Conservation (phyloP, 495 filamentous ascomycete species). For the Chaetomium fimeti region DNA sequence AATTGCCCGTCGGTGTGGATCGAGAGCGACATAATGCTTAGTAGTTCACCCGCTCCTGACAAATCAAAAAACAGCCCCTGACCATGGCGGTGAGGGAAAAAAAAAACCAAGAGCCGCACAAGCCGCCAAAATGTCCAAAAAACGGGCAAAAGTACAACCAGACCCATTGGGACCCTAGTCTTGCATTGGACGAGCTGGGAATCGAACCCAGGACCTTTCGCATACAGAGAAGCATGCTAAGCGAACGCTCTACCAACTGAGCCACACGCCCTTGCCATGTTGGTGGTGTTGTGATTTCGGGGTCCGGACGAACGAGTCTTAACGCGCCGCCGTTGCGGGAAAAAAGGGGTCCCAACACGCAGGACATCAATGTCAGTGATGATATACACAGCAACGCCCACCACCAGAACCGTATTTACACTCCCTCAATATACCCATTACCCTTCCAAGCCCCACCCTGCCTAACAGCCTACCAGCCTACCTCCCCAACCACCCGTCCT, state of each 20-base stretch:
- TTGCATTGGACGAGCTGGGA: conserved; percentile 28
- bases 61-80: background rate
- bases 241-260: conserved; percentile 34
- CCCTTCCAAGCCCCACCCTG: background rate
- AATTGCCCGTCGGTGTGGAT: background rate
- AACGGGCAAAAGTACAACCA: background rate
- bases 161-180: background rate
- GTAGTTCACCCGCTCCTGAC: background rate
- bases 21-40: background rate
- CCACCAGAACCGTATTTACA: background rate
- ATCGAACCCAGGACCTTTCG: conserved; percentile 34
- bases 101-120: background rate
- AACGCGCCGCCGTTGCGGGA: background rate
- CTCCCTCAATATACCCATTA: background rate
- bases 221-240: conserved; percentile 26
- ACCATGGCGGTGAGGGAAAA: background rate
- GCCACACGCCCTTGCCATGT: conserved; percentile 29
- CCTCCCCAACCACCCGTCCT: background rate
- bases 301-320: background rate
- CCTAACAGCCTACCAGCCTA: background rate
- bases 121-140: background rate
- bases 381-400: background rate
- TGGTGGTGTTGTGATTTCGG: conserved; percentile 4
- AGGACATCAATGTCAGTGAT: background rate
- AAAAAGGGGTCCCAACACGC: background rate